Base-by-base conservation (phyloP, 2,329 filamentous ascomycete species). In the Ilyonectria sp. region DNA sequence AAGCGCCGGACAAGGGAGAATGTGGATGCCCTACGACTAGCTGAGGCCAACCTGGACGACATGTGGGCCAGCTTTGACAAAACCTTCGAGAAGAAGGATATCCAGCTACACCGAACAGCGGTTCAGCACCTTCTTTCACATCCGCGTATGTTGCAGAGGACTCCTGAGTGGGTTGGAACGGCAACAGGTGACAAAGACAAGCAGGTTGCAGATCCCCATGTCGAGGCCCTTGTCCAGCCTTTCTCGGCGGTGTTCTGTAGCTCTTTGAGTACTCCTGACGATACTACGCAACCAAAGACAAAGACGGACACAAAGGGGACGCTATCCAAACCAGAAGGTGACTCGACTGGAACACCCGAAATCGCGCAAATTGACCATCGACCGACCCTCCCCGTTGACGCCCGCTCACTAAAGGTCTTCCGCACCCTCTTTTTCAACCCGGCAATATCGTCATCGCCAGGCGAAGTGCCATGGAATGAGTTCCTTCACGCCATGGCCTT, bases 391-490 rank as follows among this genome's bases (percentile, higher is more conserved):
- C 8, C 57, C 3, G 78, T 83, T 10, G 78, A 82, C 23, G 44
- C 73, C 2, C 74, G 79, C 2, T 72, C 79, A 0, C 66, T 80
- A 23, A 82, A 80, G 50, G 79, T 80, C 4, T 82, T 83, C 63
- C 70, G 78, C 0, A 75, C 63, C 67, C 52, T 89, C 80, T 80
- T 88, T 83, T 63, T 80, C 80, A 74, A 81, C 62, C 77, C 80
- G 0, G 63, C 60, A 0, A 64, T 74, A 0, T 80, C 74, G 0
- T 80, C 83, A 0, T 76, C 80, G 0, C 82, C 84, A 0, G 84
- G 86, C 2, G 87, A 89, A 65, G 70, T 90, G 0, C 54, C 80
- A 0, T 90, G 87, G 88, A 78, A 72, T 1, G 87, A 90, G 58
- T 87, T 90, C 59, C 71, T 89, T 0, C 82, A 86, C 62, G 86